Conservation (phyloP, 257 asterid species). For the Rhazya stricta region DNA sequence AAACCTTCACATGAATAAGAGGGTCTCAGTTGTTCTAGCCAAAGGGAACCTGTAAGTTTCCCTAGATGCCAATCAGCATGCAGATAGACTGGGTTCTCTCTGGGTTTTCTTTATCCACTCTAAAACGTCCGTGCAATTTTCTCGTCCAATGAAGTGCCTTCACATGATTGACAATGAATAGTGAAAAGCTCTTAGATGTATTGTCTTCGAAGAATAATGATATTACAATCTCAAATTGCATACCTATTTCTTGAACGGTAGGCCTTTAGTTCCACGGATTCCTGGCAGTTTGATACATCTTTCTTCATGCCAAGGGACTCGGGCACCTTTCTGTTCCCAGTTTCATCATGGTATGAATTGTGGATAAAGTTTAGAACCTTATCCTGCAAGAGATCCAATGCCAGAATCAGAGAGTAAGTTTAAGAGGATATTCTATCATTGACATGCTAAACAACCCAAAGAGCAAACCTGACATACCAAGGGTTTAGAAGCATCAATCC, state of each 20-base stretch:
- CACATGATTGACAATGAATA: conserved; percentile 9
- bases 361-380: conserved; percentile 60
- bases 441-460: neutral
- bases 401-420: conserved; percentile 7
- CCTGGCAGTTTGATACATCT: conserved; percentile 47
- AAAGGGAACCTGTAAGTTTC: too few relatives aligned
- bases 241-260: conserved; percentile 79
- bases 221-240: neutral
- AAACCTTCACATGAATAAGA: neutral
- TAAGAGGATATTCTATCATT: neutral
- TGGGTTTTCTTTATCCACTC: conserved; percentile 86
- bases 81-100: conserved; percentile 62
- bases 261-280: conserved; percentile 48
- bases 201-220: neutral
- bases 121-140: conserved; percentile 53
- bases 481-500: conserved; percentile 93
- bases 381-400: conserved; percentile 44
- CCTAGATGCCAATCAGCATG: conserved; percentile 20
- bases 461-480: conserved; percentile 44
- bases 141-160: conserved; percentile 64
- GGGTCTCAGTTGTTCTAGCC: neutral
- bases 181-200: neutral
- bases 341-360: conserved; percentile 49
- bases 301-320: conserved; percentile 63
- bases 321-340: conserved; percentile 55